These are phyloP conservation scores for Rhodotorula sphaerocarpa DNA, from an alignment of 768 basidiomycete species.

Conservation along the genomic window DNA sequence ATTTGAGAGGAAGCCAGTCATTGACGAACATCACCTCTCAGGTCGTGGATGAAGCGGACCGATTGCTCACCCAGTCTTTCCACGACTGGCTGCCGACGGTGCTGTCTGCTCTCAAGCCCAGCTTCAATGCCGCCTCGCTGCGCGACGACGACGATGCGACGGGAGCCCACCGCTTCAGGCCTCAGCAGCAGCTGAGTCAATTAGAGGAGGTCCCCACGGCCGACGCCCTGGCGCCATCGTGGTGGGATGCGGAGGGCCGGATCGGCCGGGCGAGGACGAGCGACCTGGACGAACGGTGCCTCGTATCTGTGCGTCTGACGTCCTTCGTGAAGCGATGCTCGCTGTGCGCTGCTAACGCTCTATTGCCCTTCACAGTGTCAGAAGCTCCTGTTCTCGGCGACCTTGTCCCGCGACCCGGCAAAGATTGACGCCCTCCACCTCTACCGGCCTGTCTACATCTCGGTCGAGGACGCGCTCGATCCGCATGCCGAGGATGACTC, in stretches of 20 bases:
- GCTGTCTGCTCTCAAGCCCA: conserved; percentile 58
- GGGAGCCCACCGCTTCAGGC: not conserved
- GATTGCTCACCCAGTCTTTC: conserved; percentile 88
- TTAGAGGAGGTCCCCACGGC: conserved; percentile 21
- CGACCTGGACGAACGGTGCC: conserved; percentile 52
- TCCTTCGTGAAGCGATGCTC: not conserved
- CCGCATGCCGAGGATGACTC: conserved; percentile 56
- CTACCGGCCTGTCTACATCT: conserved; percentile 72
- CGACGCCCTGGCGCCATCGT: conserved; percentile 58
- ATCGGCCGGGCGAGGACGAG: conserved; percentile 46
- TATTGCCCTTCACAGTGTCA: conserved; percentile 54
- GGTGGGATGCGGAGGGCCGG: conserved; percentile 39
- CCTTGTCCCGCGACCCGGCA: conserved; percentile 86
- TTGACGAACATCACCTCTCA: conserved; percentile 39
- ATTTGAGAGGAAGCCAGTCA: not conserved
- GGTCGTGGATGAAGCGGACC: conserved; percentile 97
- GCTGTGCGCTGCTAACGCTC: not conserved
- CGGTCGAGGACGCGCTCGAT: conserved; percentile 55
- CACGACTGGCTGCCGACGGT: conserved; percentile 89
- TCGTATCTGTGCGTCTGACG: conserved; percentile 12
- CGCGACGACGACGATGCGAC: not conserved
- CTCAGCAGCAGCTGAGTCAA: not conserved
- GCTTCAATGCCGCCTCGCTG: conserved; percentile 38
- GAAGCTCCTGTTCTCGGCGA: conserved; percentile 92
- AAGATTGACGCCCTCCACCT: conserved; percentile 76